These are phyloP conservation scores for Cyclostephanos tholiformis DNA, from an alignment of 108 stramenopile genomes.

Conservation along the genomic window DNA sequence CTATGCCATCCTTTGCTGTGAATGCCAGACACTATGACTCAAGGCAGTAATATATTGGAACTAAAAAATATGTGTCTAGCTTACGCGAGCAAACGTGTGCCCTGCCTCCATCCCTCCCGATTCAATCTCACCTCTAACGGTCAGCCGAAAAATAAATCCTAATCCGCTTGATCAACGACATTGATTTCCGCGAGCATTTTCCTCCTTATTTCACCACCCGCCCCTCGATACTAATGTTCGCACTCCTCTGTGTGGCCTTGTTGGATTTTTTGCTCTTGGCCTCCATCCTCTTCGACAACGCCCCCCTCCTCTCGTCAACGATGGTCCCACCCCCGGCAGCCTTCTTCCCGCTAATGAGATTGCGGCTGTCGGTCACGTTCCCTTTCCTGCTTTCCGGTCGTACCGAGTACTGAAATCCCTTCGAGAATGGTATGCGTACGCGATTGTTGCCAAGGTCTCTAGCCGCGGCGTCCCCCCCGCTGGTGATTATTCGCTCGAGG, in stretches of 20 bases:
- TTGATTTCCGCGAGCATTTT: too few relatives aligned
- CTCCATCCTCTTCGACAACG: constrained; percentile 72
- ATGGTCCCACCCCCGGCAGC: constrained; percentile 35
- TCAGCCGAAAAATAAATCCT: too few relatives aligned
- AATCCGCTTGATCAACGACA: too few relatives aligned
- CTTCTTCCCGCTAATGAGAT: constrained; percentile 60
- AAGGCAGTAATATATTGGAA: too few relatives aligned
- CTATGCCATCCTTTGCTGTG: too few relatives aligned
- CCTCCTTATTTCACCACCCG: constrained; percentile 57
- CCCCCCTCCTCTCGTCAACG: constrained; percentile 58
- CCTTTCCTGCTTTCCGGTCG: constrained; percentile 63
- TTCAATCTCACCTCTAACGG: too few relatives aligned
- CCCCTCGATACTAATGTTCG: constrained; percentile 88
- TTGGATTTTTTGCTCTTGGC: constrained; percentile 71
- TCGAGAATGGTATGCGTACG: constrained; percentile 83
- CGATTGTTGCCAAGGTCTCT: constrained; percentile 68
- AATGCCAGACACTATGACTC: too few relatives aligned
- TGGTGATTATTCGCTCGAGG: constrained; percentile 41
- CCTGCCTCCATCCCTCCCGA: too few relatives aligned
- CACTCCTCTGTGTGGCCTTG: constrained; percentile 78
- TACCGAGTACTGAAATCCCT: constrained; percentile 84
- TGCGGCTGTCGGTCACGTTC: constrained; percentile 53
- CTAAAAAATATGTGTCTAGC: too few relatives aligned
- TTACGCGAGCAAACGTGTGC: too few relatives aligned
- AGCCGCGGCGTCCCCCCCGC: neutral